A percentile compares a stretch with the other conserved stretches of the same genome.
Evolutionary conservation across 1,284 basidiomycete species (phyloP).

Genomic region (Marasmius fiardii): DNA sequence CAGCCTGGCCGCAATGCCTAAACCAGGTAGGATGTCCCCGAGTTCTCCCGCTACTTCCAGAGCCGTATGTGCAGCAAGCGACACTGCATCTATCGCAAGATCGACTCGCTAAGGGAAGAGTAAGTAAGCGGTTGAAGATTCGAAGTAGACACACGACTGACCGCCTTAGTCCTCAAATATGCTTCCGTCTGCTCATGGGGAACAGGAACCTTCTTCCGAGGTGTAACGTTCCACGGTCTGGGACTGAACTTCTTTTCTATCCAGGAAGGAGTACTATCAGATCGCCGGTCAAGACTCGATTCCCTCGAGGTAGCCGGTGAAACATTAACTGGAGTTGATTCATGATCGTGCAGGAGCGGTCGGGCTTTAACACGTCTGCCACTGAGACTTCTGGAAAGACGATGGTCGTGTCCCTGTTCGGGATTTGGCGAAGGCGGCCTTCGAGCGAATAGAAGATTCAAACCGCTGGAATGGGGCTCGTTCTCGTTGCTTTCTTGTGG

Average conservation of each 20-base stretch:
- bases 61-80: neutral
- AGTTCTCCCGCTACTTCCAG: slow-evolving; percentile 7
- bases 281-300: neutral
- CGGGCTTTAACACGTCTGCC: no score
- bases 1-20: slow-evolving; percentile 7
- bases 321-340: neutral
- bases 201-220: slow-evolving; percentile 6
- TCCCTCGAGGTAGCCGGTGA: neutral
- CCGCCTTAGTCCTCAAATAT: slow-evolving; percentile 6
- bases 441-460: no score
- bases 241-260: slow-evolving; percentile 8
- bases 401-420: no score
- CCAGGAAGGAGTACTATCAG: neutral
- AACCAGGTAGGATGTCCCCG: slow-evolving; percentile 9
- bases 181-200: slow-evolving; percentile 11
- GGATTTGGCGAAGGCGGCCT: no score
- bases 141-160: neutral
- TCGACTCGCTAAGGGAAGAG: slow-evolving; percentile 3
- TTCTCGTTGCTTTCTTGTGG: no score
- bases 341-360: no score
- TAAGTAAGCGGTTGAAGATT: neutral
- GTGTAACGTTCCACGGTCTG: slow-evolving; percentile 5
- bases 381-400: no score
- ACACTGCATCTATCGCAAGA: slow-evolving; percentile 3
- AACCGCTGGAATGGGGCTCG: no score